Percentiles rank a stretch among this genome's conserved stretches.
These are phyloP conservation scores for Phlebopus sp. DNA, from an alignment of 1,284 basidiomycete genomes.

Conservation along the genomic window DNA sequence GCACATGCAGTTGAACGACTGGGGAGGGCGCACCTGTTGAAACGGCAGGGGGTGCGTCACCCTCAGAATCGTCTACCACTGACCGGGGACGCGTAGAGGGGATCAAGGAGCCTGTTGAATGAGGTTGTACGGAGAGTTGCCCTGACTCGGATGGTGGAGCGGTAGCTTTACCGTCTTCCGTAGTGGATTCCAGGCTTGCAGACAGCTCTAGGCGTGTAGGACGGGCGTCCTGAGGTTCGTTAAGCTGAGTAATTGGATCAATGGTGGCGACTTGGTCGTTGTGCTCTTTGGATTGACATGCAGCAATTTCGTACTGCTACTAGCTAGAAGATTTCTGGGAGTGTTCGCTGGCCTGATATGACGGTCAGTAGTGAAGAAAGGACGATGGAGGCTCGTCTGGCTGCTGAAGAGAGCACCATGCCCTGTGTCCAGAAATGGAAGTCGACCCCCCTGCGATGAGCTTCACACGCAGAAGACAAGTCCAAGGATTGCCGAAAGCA, in stretches of 20 bases:
- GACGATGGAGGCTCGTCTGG: slow-evolving; percentile 22
- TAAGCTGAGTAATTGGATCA: slow-evolving; percentile 62
- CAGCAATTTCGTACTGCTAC: slow-evolving; percentile 25
- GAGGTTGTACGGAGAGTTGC: slow-evolving; percentile 26
- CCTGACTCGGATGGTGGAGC: slow-evolving; percentile 26
- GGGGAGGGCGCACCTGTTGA: slow-evolving; percentile 26
- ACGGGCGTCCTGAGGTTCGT: slow-evolving; percentile 54
- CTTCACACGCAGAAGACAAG: slow-evolving; percentile 9
- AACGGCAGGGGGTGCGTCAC: slow-evolving; percentile 29
- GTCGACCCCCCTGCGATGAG: slow-evolving; percentile 25
- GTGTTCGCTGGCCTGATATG: slow-evolving; percentile 17
- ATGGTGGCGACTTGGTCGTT: slow-evolving; percentile 49
- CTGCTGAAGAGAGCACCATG: slow-evolving; percentile 17
- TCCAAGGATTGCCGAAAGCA: background rate
- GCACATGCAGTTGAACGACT: background rate
- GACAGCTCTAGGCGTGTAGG: slow-evolving; percentile 42
- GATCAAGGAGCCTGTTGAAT: slow-evolving; percentile 42
- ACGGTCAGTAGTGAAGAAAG: slow-evolving; percentile 19
- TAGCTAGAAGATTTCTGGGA: slow-evolving; percentile 16
- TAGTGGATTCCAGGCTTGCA: slow-evolving; percentile 46
- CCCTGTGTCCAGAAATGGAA: slow-evolving; percentile 25
- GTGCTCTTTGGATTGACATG: slow-evolving; percentile 30
- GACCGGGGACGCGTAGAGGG: slow-evolving; percentile 62
- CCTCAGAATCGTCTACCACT: slow-evolving; percentile 56
- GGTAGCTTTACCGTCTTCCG: slow-evolving; percentile 29